Evolutionary conservation across 2,329 filamentous ascomycete genomes (phyloP).

Genomic region (Nemania sp.): DNA sequence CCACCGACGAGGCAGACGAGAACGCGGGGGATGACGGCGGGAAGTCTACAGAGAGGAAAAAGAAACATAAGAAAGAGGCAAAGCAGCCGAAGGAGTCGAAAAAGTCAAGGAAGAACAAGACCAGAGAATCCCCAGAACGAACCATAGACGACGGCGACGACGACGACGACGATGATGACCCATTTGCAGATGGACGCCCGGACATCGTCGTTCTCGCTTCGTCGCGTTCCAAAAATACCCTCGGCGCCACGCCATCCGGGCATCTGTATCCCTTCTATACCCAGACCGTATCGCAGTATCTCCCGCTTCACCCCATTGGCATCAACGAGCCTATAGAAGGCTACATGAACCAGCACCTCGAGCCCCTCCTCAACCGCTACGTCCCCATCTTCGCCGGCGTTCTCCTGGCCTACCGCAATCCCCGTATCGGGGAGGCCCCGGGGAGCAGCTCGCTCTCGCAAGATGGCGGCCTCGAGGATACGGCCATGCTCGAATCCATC

Average conservation of each 20-base stretch:
- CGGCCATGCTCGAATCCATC: conserved; percentile 56
- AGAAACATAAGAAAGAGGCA: conserved; percentile 47
- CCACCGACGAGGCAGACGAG: neutral
- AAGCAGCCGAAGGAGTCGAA: conserved; percentile 30
- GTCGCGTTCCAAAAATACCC: conserved; percentile 7
- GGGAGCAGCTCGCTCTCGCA: conserved; percentile 55
- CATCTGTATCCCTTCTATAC: conserved; percentile 72
- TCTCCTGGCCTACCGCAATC: conserved; percentile 74
- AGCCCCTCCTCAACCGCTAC: conserved; percentile 76
- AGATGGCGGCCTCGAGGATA: conserved; percentile 48
- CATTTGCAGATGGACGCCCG: neutral
- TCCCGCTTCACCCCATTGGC: conserved; percentile 72
- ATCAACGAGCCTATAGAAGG: conserved; percentile 72
- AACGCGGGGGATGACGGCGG: conserved; percentile 33
- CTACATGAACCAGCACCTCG: conserved; percentile 74
- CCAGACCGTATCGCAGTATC: conserved; percentile 80
- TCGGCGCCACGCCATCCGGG: conserved; percentile 21
- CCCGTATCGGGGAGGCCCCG: conserved; percentile 65
- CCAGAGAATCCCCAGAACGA: conserved; percentile 25
- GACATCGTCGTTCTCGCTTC: conserved; percentile 47
- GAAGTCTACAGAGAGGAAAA: conserved; percentile 47
- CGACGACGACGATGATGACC: neutral
- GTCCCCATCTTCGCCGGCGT: conserved; percentile 73
- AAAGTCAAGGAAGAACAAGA: conserved; percentile 22
- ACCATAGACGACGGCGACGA: neutral